Conservation (phyloP, 164 flowering plant species). For the Houttuynia cordata region DNA sequence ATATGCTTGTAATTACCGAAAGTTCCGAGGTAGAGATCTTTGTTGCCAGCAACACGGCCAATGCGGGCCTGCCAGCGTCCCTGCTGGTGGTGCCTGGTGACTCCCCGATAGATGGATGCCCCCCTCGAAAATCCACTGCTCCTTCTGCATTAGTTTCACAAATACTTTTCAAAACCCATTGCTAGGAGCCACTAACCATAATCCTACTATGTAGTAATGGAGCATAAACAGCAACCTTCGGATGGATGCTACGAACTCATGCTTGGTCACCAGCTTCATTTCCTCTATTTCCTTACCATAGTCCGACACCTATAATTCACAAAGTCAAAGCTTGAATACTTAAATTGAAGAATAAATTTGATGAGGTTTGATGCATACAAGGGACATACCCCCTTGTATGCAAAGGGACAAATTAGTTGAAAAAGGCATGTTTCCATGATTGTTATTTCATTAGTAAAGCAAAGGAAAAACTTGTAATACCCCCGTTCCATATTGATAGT, state of each 20-base stretch:
- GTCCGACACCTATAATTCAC: slow-evolving; percentile 33
- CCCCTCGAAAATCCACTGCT: slow-evolving; percentile 90
- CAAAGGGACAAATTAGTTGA: no score
- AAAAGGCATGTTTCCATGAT: no score
- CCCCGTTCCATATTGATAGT: no score
- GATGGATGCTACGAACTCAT: slow-evolving; percentile 84
- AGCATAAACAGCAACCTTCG: slow-evolving; percentile 39
- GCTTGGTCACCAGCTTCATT: slow-evolving; percentile 85
- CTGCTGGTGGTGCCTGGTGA: slow-evolving; percentile 92
- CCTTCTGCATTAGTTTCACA: slow-evolving; percentile 21
- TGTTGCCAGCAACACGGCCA: slow-evolving; percentile 85
- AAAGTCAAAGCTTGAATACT: background rate
- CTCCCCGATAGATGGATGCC: slow-evolving; percentile 79
- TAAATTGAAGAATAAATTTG: no score
- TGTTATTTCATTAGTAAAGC: no score
- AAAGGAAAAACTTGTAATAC: no score
- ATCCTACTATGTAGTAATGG: background rate
- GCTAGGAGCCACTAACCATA: no score
- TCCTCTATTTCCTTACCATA: slow-evolving; percentile 72
- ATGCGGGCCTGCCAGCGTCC: slow-evolving; percentile 92
- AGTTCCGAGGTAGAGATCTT: slow-evolving; percentile 84
- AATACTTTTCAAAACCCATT: background rate
- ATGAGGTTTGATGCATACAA: no score
- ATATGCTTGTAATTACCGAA: slow-evolving; percentile 51
- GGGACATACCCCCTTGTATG: no score